A percentile compares a stretch with the other conserved stretches of the same genome.
Evolutionary conservation across 225 moss, liverwort and hornwort genomes (phyloP).

Genomic region (Polytrichum formosum): DNA sequence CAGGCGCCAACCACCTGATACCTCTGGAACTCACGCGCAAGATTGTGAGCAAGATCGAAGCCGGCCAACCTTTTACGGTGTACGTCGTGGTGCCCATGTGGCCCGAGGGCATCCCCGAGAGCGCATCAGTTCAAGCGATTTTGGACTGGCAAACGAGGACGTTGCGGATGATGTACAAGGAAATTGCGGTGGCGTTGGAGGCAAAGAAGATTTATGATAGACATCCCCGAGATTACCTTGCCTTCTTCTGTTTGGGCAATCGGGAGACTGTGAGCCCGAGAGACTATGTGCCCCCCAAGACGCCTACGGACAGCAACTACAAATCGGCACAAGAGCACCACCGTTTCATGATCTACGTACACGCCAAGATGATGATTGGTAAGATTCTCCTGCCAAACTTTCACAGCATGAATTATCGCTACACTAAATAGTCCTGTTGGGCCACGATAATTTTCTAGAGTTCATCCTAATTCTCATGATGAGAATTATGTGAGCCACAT

Average conservation of each 20-base stretch:
- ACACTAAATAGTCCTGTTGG: too few species aligned
- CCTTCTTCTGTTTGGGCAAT: constrained; percentile 82
- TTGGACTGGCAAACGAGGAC: constrained; percentile 73
- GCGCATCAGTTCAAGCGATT: constrained; percentile 84
- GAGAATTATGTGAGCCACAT: too few species aligned
- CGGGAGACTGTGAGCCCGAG: constrained; percentile 50
- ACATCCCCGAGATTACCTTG: constrained; percentile 76
- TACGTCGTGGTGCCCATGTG: constrained; percentile 85
- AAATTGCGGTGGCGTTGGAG: constrained; percentile 60
- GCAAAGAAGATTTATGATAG: constrained; percentile 38
- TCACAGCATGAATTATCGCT: too few species aligned
- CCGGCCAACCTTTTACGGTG: constrained; percentile 75
- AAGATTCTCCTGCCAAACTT: constrained; percentile 7
- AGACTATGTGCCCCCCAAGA: constrained; percentile 44
- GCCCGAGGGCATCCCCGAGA: constrained; percentile 87
- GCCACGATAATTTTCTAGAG: too few species aligned
- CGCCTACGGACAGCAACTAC: constrained; percentile 36
- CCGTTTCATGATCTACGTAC: constrained; percentile 95
- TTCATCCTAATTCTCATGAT: too few species aligned
- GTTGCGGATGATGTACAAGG: constrained; percentile 92
- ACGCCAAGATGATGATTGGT: constrained; percentile 96
- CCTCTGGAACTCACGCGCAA: constrained; percentile 79
- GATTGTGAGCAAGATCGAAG: constrained; percentile 92
- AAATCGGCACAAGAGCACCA: constrained; percentile 62
- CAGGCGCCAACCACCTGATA: constrained; percentile 58